phyloP scores from a whole-genome alignment of 768 basidiomycete species.

The Kwoniella dejecticola region DNA sequence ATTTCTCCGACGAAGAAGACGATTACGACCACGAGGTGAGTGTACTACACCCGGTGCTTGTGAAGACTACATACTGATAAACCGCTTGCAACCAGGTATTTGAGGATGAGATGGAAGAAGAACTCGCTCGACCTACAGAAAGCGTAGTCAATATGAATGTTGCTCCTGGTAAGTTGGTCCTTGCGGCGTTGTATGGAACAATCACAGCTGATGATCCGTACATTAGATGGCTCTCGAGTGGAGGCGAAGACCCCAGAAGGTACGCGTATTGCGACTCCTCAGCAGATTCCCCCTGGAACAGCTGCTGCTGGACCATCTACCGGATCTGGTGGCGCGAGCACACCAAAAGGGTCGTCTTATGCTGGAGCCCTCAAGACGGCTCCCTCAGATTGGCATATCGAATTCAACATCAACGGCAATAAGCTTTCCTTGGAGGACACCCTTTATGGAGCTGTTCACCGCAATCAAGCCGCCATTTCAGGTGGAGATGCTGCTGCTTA shows the following conservation, averaged over 20 bases:
- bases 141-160: slow-evolving; percentile 85
- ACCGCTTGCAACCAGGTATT: slow-evolving; percentile 65
- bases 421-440: slow-evolving; percentile 81
- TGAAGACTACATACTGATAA: background rate
- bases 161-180: slow-evolving; percentile 61
- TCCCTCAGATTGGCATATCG: slow-evolving; percentile 93
- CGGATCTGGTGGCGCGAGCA: slow-evolving; percentile 24
- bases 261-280: slow-evolving; percentile 87
- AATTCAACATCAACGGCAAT: slow-evolving; percentile 91
- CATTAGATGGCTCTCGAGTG: slow-evolving; percentile 80
- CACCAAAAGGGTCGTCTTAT: slow-evolving; percentile 64
- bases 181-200: background rate
- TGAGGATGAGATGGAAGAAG: slow-evolving; percentile 80
- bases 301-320: slow-evolving; percentile 45
- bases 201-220: background rate
- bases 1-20: slow-evolving; percentile 55
- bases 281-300: slow-evolving; percentile 55
- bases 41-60: slow-evolving; percentile 5
- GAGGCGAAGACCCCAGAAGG: slow-evolving; percentile 97
- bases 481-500: slow-evolving; percentile 7
- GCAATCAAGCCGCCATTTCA: slow-evolving; percentile 17
- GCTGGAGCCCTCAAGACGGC: slow-evolving; percentile 91
- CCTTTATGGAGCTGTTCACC: slow-evolving; percentile 91
- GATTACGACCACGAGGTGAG: slow-evolving; percentile 45
- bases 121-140: slow-evolving; percentile 66